These are phyloP conservation scores for Tylopilus intermedius DNA, from an alignment of 768 basidiomycete genomes.

Conservation along the genomic window DNA sequence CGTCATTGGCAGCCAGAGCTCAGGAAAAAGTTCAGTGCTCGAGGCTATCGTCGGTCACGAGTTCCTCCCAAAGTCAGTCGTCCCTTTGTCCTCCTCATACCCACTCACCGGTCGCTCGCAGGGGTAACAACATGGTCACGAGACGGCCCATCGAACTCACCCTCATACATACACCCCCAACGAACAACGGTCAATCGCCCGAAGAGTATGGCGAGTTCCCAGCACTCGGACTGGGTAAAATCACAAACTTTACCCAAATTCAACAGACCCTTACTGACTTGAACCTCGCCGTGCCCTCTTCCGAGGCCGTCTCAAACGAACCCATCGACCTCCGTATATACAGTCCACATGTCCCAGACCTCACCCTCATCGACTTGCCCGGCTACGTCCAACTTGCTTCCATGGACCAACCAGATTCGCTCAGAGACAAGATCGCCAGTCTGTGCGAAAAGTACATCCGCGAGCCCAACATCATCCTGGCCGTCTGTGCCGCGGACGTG, in stretches of 20 bases:
- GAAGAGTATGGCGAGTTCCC: constrained; percentile 95
- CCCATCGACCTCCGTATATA: constrained; percentile 97
- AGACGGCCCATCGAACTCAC: constrained; percentile 97
- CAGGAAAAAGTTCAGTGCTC: constrained; percentile 95
- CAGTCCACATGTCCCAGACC: constrained; percentile 92
- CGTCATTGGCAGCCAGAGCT: constrained; percentile 97
- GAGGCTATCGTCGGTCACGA: constrained; percentile 98
- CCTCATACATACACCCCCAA: constrained; percentile 80
- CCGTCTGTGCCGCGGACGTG: constrained; percentile 97
- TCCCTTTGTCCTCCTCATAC: not conserved
- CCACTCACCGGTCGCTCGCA: constrained; percentile 29
- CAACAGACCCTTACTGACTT: constrained; percentile 92
- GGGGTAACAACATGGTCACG: constrained; percentile 99
- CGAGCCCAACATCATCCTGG: constrained; percentile 99
- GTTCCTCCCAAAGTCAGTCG: constrained; percentile 93
- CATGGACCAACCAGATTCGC: constrained; percentile 89
- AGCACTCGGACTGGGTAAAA: constrained; percentile 78
- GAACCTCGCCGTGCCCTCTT: constrained; percentile 87
- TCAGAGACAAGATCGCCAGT: constrained; percentile 86
- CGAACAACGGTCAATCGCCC: constrained; percentile 44
- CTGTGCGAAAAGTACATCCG: constrained; percentile 96
- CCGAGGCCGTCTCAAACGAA: constrained; percentile 87
- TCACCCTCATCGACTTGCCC: constrained; percentile 95
- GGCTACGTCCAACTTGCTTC: constrained; percentile 95
- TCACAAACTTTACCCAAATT: constrained; percentile 86